These are phyloP conservation scores for Orbilia quercus DNA, from an alignment of 2,329 filamentous ascomycete genomes.

Conservation along the genomic window DNA sequence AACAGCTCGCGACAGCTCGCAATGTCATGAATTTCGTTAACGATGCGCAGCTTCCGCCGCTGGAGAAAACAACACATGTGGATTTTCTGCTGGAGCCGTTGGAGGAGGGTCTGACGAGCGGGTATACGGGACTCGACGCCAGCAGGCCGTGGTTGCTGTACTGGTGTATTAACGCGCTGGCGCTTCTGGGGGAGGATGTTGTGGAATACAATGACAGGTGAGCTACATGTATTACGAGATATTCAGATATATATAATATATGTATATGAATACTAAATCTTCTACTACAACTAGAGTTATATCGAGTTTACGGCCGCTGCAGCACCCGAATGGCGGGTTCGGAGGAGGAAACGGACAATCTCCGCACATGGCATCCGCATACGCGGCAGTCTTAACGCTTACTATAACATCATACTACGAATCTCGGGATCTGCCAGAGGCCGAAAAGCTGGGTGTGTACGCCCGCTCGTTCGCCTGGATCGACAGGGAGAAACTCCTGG, in stretches of 20 bases:
- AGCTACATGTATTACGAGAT: too few species aligned
- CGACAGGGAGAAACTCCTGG: constrained; percentile 87
- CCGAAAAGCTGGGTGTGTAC: constrained; percentile 74
- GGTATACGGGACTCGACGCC: constrained; percentile 81
- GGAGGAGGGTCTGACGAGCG: constrained; percentile 65
- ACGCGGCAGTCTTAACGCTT: constrained; percentile 83
- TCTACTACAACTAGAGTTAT: constrained; percentile 67
- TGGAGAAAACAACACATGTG: constrained; percentile 59
- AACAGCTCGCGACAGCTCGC: constrained; percentile 38
- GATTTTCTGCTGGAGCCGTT: constrained; percentile 70
- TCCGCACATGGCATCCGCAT: constrained; percentile 88
- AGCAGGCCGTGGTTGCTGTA: constrained; percentile 94
- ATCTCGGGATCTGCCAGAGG: constrained; percentile 25
- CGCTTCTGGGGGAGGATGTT: constrained; percentile 79
- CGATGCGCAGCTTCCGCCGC: constrained; percentile 20
- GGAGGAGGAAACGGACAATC: constrained; percentile 92
- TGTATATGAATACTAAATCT: constrained; percentile 6
- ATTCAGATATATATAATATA: too few species aligned
- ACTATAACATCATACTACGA: constrained; percentile 66
- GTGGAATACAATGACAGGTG: constrained; percentile 73
- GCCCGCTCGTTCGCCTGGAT: constrained; percentile 64
- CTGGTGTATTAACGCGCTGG: constrained; percentile 83
- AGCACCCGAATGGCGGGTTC: constrained; percentile 86
- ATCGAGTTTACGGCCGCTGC: constrained; percentile 80
- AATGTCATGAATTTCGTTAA: constrained; percentile 36